Base-by-base conservation (phyloP, 2,329 filamentous ascomycete species). In the Colletotrichum sp. region DNA sequence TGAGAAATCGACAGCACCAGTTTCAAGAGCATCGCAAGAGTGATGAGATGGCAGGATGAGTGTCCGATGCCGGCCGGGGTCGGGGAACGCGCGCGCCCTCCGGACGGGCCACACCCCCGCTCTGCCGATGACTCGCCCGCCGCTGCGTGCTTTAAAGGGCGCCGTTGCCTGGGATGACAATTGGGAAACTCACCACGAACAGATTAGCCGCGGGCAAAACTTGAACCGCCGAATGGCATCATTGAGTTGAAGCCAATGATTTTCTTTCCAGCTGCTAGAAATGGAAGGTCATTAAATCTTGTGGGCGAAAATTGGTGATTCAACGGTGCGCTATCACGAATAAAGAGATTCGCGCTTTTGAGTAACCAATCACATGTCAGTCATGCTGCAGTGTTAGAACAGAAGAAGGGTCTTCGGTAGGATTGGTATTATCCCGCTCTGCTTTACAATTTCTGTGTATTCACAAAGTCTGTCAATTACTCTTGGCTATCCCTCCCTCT, bases 111-210 rank as follows among this genome's bases (percentile, higher is more conserved):
- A 52, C 30, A 64, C 61, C 61, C 32, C 60, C 30, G 60, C 61
- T 43, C 28, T 48, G 62, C 34, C 62, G 62, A 66, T 66, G 62
- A 66, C 62, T 66, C 62, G 24, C 26, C 62, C 36, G 62, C 24
- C 24, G 26, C 26, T 26, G 24, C 30, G 62, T 48, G n/a, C 48
- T 8, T 30, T 16, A 66, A 66, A 52, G 21, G 62, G 62, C 38
- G 36, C 34, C 21, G 61, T 38, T 64, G 61, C 32, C 32, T 64
- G 6, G 30, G 10, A 21, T 24, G 43, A 52, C 43, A 52, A 3
- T 2, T 24, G 6, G 4, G 43, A 24, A 13, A 8, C 43, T 52
- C 43, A 13, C 43, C 43, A 13, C n/a, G 43, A 52, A 52, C 38
- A 21, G 43, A 52, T 52, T 52, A 52, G 43, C 43, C 43, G 43